A percentile compares a stretch with the other conserved stretches of the same genome.
phyloP scores from a whole-genome alignment of 495 filamentous ascomycete species.

The Tuber indicum region DNA sequence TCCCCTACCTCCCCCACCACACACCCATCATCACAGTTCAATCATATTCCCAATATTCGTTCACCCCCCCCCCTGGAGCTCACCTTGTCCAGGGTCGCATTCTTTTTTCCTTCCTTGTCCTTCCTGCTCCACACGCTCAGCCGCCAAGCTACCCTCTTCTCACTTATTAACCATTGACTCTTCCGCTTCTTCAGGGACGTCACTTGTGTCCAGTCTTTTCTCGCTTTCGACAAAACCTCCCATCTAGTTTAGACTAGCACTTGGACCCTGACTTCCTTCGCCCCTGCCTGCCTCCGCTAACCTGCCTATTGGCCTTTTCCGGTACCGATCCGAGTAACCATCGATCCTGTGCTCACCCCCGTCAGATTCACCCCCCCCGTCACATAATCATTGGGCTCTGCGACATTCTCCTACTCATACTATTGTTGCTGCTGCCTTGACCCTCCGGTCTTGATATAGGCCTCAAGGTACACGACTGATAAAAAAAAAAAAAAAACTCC shows the following conservation, averaged over 20 bases:
- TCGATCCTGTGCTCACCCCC: background rate
- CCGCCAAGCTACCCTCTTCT: background rate
- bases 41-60: too few species aligned
- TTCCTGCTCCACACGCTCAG: background rate
- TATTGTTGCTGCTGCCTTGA: background rate
- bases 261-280: background rate
- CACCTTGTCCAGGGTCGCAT: background rate
- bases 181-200: background rate
- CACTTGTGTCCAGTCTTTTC: background rate
- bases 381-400: background rate
- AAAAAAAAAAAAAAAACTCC: background rate
- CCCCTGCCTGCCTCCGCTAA: background rate
- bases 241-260: background rate
- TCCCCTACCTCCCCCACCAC: background rate
- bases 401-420: background rate
- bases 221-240: background rate
- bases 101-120: background rate
- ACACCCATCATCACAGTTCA: too few species aligned
- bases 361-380: background rate
- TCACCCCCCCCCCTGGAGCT: background rate
- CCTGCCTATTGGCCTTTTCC: background rate
- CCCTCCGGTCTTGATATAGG: background rate
- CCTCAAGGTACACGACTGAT: background rate
- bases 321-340: slow-evolving; percentile 5
- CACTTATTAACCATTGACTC: background rate